Base-by-base conservation (phyloP, 305 asterid genomes). In the Fraxinus paxiana region DNA sequence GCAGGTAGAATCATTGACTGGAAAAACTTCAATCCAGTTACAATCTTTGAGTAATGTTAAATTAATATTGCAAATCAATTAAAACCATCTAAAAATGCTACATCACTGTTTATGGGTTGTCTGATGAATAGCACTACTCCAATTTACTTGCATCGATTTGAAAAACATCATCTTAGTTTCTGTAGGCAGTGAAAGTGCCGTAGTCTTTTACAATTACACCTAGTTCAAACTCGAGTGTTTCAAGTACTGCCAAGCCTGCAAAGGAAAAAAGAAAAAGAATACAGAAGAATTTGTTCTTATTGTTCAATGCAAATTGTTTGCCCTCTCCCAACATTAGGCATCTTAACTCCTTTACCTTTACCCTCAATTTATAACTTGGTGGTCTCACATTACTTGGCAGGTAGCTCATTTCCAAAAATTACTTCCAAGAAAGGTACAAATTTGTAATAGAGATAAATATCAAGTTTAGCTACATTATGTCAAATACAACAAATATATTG, bases 161-260 rank as follows among this genome's bases (percentile, higher is more conserved):
- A 30, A 8, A 61, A 24, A 15, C 24, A n/a, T 26, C 22, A 5
- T 37, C 28, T 17, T 22, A 63, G 76, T 28, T 73, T 78, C 65
- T 9, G 54, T 10, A 12, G 7, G 35, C 77, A 77, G 28, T 46
- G 2, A 43, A 35, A 28, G 61, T 6, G 10, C 34, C 35, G 15
- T 15, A 54, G 77, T 46, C 76, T 56, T 54, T 18, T 28, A 73
- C 33, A 76, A 18, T 59, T 35, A 15, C 59, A 35, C 38, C 30
- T 30, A 15, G 33, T 33, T 17, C 73, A 74, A 31, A 75, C 15
- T 41, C 35, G 48, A 22, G 5, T 26, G 6, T 20, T 56, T 10
- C 81, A 28, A 67, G 81, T 22, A 41, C 80, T 63, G 24, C 37
- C 35, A 65, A 75, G 63, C 51, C 20, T 9, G 70, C 75, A 79